Conservation (phyloP, 208 protist species). For the Leishmania tropica region DNA sequence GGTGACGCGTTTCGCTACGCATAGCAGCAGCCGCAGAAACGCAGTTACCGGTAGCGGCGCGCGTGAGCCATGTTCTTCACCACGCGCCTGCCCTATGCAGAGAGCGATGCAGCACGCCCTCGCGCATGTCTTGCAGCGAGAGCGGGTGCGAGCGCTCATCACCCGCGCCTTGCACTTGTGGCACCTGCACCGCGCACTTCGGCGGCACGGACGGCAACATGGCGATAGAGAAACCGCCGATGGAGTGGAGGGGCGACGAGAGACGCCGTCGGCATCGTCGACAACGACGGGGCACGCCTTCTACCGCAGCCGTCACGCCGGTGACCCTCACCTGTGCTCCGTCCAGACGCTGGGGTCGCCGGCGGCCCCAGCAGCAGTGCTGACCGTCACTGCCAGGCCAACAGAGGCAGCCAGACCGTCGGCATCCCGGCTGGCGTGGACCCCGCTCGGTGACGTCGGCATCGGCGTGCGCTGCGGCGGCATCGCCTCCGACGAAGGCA, state of each 20-base stretch:
- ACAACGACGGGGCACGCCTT: too few species aligned
- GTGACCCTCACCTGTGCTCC: too few species aligned
- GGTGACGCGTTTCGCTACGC: neutral
- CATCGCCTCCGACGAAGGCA: neutral
- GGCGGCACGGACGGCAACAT: neutral
- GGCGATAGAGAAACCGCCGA: neutral
- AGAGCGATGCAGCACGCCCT: neutral
- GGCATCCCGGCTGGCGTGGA: neutral
- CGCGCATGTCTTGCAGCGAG: conserved; percentile 17
- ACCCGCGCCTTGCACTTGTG: neutral
- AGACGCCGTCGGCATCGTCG: too few species aligned
- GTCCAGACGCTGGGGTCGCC: too few species aligned
- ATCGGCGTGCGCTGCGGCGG: neutral
- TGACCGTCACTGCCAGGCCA: too few species aligned
- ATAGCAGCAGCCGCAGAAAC: neutral
- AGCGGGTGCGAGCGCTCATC: conserved; percentile 7
- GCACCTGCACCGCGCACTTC: neutral
- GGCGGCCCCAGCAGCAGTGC: too few species aligned
- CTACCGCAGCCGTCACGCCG: too few species aligned
- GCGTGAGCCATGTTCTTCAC: neutral
- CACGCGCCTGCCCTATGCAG: neutral
- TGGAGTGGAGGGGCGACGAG: neutral
- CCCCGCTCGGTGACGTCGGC: neutral
- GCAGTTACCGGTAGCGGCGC: neutral
- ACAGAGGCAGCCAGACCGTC: too few species aligned